Conservation (phyloP, 2,329 filamentous ascomycete species). For the Sporothrix brasiliensis region DNA sequence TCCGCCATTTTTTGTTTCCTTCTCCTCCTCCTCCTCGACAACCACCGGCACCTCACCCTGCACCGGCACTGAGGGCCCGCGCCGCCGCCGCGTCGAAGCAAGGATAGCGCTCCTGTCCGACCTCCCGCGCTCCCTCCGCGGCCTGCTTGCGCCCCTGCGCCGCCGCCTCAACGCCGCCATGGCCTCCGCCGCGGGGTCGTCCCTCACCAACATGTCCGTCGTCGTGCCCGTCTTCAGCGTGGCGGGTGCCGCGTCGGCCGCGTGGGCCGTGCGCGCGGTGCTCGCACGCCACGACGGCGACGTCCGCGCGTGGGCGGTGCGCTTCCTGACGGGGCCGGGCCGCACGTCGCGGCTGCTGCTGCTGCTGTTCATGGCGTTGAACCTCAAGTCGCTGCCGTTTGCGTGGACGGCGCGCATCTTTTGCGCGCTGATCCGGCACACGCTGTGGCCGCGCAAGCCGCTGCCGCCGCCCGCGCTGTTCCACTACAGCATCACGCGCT, state of each 20-base stretch:
- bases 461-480: slow-evolving; percentile 43
- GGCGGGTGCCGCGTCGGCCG: slow-evolving; percentile 47
- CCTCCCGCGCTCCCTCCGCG: neutral
- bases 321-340: slow-evolving; percentile 59
- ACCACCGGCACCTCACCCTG: neutral
- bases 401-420: slow-evolving; percentile 64
- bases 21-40: neutral
- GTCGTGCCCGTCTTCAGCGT: slow-evolving; percentile 50
- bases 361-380: slow-evolving; percentile 61
- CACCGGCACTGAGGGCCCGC: neutral
- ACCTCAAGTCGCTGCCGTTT: slow-evolving; percentile 74
- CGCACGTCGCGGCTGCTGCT: slow-evolving; percentile 57
- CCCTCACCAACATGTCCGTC: slow-evolving; percentile 41
- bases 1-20: slow-evolving; percentile 33
- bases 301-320: slow-evolving; percentile 45
- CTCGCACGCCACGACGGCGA: slow-evolving; percentile 46
- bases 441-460: slow-evolving; percentile 37
- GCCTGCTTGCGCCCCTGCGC: slow-evolving; percentile 1
- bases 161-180: slow-evolving; percentile 11
- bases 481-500: slow-evolving; percentile 43
- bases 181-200: slow-evolving; percentile 20
- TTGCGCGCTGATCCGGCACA: slow-evolving; percentile 43
- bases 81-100: neutral
- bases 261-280: slow-evolving; percentile 49
- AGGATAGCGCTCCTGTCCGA: neutral